Evolutionary conservation across 1,139 yeast species (phyloP), one percentile per base, ranked within the genome.

Genomic region (Pichia cactophila): DNA sequence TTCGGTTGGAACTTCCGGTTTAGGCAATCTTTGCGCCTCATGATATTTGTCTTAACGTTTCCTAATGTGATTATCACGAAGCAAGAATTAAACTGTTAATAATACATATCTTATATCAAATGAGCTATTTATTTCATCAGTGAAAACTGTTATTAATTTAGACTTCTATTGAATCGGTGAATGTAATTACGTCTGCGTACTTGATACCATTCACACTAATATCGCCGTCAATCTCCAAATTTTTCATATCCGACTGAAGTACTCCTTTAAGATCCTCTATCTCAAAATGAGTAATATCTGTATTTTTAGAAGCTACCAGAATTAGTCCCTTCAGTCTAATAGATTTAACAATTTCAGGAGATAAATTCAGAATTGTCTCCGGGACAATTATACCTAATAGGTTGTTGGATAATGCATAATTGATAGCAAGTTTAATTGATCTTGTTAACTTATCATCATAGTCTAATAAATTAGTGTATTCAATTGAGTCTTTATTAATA

Each of bases 381-480:
- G 95, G 88, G 23, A 88, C 79, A 26, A 88, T 81, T 23, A 92
- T 66, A 23, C 98, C 98, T 54, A 92, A 73, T 52, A 92, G 72
- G 62, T 92, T 92, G 63, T 92, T 92, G 53, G 77, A 75, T 9
- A 83, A 76, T 1, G 97, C 90, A 64, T 88, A 90, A 51, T 76
- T 76, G 0, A 83, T 72, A 3, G 85, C 86, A 50, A 81, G 80
- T 55, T 78, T 79, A 41, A 83, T 68, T 3, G 81, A 74, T 42
- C 78, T 70, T 29, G 83, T 74, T 31, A 66, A 51, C 44, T 57
- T 56, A 50, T 66, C 68, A 48, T 64, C 65, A 50, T 60, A 60
- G 23, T 63, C 61, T 37, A 63, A 45, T 46, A 63, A 64, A 48
- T 59, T 62, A 31, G 57, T 55, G 47, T 59, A 66, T 26, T 62